Evolutionary conservation across 192 early-diverging fungal genomes (phyloP), one percentile per base, ranked within the genome.

Genomic region (Coemansia asiatica): DNA sequence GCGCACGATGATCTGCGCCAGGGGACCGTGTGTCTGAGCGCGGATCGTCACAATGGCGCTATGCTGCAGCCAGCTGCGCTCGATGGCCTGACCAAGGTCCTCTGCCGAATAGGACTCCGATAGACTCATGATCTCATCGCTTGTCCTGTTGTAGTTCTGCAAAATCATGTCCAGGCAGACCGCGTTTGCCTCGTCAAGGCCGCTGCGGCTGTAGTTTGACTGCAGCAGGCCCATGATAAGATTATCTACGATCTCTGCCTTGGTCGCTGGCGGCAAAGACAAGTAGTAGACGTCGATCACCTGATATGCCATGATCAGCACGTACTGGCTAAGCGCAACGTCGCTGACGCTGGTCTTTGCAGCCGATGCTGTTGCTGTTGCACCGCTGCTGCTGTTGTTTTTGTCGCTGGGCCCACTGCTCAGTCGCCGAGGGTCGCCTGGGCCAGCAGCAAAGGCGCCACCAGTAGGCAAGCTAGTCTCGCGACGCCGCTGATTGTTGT

Each of bases 91-190:
- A 22, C 84, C 75, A 46, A 82, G 61, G 38, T 69, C 57, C 59
- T 73, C 65, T 33, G 74, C 68, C 23, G 56, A 40, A 12, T 63
- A 51, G 21, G 85, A 84, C 50, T 84, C 74, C 0, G 76, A 84
- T 29, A 81, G 74, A 25, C 74, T 64, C 3, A 73, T 18, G 49
- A 72, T 61, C 4, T 72, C 69, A 40, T 75, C 50, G 60, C 64
- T 69, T 33, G 71, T 56, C 25, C 66, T 60, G 51, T 61, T 44
- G 27, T 91, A 85, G 76, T 93, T 91, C 35, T 93, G 89, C 23
- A 93, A 78, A 23, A 99, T 81, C 91, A 98, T 92, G 66, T 99
- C 97, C 75, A 99, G 80, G 55, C 95, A 94, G 44, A 96, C 90
- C 62, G 93, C 93, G 31, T 91, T 92, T 44, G 90, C 89, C 72